Evolutionary conservation across 2,329 filamentous ascomycete genomes (phyloP).

Genomic region (Beauveria sp.): DNA sequence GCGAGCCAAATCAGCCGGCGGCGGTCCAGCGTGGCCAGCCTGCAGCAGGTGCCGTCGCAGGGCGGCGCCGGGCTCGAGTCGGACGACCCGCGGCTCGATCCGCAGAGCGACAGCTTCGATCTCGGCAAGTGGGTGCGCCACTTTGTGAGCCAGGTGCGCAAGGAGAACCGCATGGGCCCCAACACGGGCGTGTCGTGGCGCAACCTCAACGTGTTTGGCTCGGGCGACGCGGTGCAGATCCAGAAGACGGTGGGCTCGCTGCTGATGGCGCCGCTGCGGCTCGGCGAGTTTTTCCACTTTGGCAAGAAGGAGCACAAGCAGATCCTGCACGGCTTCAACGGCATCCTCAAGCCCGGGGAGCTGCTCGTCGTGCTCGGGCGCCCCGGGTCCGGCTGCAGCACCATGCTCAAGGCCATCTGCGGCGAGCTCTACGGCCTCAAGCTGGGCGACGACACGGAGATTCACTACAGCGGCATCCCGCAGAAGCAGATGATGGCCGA

Average conservation of each 20-base stretch:
- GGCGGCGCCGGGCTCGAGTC: conserved; percentile 27
- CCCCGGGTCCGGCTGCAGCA: conserved; percentile 58
- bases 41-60: conserved; percentile 1
- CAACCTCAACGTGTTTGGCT: conserved; percentile 59
- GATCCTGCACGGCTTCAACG: conserved; percentile 58
- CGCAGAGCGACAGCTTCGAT: conserved; percentile 31
- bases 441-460: conserved; percentile 38
- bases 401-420: conserved; percentile 53
- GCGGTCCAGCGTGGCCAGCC: conserved; percentile 19
- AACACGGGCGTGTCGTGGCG: conserved; percentile 56
- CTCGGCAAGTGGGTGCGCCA: conserved; percentile 33
- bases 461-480: conserved; percentile 58
- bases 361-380: conserved; percentile 62
- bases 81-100: conserved; percentile 34
- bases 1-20: conserved; percentile 32
- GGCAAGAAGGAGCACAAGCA: conserved; percentile 41
- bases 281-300: conserved; percentile 47
- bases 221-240: conserved; percentile 58
- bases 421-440: conserved; percentile 53
- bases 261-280: conserved; percentile 48
- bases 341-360: conserved; percentile 56
- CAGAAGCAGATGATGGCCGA: conserved; percentile 46
- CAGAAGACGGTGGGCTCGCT: conserved; percentile 59
- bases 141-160: conserved; percentile 37
- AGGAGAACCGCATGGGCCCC: conserved; percentile 46